Percentiles rank a stretch among this genome's conserved stretches.
phyloP scores from a whole-genome alignment of 139 green algal genomes.

The Chlamydomonas sphaeroides region DNA sequence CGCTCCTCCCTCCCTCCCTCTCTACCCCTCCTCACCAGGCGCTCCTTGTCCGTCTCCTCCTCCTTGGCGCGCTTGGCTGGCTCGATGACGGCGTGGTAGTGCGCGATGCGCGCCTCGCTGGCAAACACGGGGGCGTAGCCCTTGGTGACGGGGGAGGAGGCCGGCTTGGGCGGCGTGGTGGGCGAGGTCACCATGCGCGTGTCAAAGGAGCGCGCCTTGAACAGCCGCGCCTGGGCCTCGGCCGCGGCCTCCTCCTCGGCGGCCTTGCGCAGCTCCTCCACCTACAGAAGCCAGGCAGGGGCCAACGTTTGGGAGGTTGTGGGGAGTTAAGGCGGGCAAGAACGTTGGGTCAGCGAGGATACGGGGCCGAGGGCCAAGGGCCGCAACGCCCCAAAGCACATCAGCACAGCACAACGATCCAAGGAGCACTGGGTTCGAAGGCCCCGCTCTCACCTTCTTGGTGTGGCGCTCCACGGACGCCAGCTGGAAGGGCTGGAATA shows the following conservation, averaged over 20 bases:
- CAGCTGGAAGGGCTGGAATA: slow-evolving; percentile 57
- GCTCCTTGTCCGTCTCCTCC: slow-evolving; percentile 24
- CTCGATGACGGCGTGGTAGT: slow-evolving; percentile 45
- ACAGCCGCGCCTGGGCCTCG: slow-evolving; percentile 36
- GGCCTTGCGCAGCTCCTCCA: slow-evolving; percentile 31
- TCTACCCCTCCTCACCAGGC: slow-evolving; percentile 44
- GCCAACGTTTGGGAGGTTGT: too few relatives aligned
- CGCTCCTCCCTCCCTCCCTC: too few relatives aligned
- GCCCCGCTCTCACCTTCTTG: slow-evolving; percentile 7
- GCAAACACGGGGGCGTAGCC: slow-evolving; percentile 11
- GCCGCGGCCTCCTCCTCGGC: slow-evolving; percentile 5
- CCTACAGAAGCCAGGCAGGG: too few relatives aligned
- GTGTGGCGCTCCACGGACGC: slow-evolving; percentile 34
- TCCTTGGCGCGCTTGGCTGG: slow-evolving; percentile 34
- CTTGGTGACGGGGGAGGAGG: slow-evolving; percentile 18
- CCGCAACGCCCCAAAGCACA: too few relatives aligned
- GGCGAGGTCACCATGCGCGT: slow-evolving; percentile 10
- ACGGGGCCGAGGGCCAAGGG: too few relatives aligned
- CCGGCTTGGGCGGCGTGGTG: slow-evolving; percentile 31
- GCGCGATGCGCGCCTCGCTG: slow-evolving; percentile 39
- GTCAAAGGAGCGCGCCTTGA: slow-evolving; percentile 38
- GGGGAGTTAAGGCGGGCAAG: too few relatives aligned
- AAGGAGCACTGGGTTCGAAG: too few relatives aligned
- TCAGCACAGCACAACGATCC: too few relatives aligned
- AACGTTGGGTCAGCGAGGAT: too few relatives aligned